These are phyloP conservation scores for Mucor mucedo DNA, from an alignment of 371 early-diverging fungal species.

Conservation along the genomic window DNA sequence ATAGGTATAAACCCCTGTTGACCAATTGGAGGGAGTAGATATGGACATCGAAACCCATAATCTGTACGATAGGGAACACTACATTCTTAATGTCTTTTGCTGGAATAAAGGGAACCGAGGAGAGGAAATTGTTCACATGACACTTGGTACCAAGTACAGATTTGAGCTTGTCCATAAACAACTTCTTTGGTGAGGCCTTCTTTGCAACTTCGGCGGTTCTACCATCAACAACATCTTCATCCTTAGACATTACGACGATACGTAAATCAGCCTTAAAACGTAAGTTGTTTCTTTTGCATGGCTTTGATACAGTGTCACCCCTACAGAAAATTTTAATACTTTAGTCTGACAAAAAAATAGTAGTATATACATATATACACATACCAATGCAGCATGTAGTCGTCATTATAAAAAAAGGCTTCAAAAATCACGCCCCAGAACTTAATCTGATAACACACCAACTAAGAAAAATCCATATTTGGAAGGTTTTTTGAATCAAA, in stretches of 20 bases:
- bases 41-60: conserved; percentile 9
- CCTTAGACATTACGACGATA: not conserved
- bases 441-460: conserved; percentile 1
- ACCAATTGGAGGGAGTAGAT: not conserved
- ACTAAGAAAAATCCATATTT: too few species aligned
- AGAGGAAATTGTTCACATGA: conserved; percentile 4
- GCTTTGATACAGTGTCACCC: conserved; percentile 2
- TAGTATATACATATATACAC: not conserved
- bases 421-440: conserved; percentile 12
- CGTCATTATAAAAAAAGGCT: not conserved
- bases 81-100: conserved; percentile 6
- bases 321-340: not conserved
- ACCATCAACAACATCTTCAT: conserved; percentile 1
- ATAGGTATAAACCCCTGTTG: conserved; percentile 3
- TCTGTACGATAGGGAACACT: not conserved
- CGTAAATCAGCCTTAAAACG: conserved; percentile 8
- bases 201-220: conserved; percentile 2
- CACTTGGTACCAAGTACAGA: conserved; percentile 1
- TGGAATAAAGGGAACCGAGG: not conserved
- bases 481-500: too few species aligned
- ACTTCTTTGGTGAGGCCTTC: conserved; percentile 1
- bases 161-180: conserved; percentile 1
- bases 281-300: not conserved
- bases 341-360: conserved; percentile 1
- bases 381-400: conserved; percentile 9